Conservation (phyloP, 108 stramenopile species). For the Mediolabrus comicus region DNA sequence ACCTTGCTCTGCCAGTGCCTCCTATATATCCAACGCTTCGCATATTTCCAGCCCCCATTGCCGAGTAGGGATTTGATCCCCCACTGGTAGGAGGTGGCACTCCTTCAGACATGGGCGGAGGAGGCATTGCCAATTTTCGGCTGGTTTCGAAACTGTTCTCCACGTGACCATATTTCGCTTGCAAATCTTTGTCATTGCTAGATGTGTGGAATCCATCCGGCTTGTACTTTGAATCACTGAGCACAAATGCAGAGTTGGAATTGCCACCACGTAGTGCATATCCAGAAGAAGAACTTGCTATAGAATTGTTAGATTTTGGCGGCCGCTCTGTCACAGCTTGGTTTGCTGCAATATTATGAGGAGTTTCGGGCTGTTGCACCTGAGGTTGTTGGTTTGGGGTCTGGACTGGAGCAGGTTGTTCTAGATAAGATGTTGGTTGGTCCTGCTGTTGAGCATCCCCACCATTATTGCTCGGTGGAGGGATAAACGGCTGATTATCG, state of each 20-base stretch:
- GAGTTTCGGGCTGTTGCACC: neutral
- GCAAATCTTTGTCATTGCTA: constrained; percentile 72
- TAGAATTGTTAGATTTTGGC: constrained; percentile 2
- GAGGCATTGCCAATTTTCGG: constrained; percentile 30
- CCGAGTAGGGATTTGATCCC: constrained; percentile 42
- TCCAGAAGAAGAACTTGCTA: constrained; percentile 9
- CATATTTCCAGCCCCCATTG: constrained; percentile 3
- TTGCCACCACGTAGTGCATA: constrained; percentile 60
- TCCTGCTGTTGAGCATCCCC: constrained; percentile 2
- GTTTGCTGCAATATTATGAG: neutral
- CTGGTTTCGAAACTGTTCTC: constrained; percentile 30
- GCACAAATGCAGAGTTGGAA: constrained; percentile 31
- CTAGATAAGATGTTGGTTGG: neutral
- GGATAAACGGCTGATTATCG: neutral
- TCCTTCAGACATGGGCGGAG: constrained; percentile 37
- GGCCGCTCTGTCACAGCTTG: neutral
- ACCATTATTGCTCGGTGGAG: neutral
- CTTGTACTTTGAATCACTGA: constrained; percentile 40
- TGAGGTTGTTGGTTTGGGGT: neutral
- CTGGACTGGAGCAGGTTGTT: neutral
- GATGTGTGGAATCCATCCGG: constrained; percentile 92
- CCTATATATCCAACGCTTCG: constrained; percentile 14
- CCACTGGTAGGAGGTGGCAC: neutral
- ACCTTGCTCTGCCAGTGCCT: constrained; percentile 20
- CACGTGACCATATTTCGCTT: constrained; percentile 82